phyloP scores from a whole-genome alignment of 129 eudicot species.

The Daucus carota region DNA sequence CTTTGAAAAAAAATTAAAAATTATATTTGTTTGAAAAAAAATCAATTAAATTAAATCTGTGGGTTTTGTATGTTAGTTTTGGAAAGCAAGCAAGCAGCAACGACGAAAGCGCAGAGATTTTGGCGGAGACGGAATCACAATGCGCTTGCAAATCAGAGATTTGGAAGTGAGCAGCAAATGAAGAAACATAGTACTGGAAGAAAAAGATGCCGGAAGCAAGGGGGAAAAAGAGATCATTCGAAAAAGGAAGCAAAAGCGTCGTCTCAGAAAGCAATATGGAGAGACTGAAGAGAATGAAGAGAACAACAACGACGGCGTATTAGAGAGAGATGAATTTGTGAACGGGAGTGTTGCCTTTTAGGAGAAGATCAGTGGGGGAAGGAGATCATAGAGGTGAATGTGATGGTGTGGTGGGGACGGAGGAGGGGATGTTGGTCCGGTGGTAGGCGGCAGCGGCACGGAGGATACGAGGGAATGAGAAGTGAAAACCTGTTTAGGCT shows the following conservation, averaged over 20 bases:
- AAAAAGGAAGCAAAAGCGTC: conserved; percentile 51
- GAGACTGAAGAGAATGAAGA: conserved; percentile 52
- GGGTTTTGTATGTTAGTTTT: too few relatives aligned
- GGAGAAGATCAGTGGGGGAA: conserved; percentile 73
- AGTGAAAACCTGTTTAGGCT: too few relatives aligned
- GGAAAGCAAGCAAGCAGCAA: conserved; percentile 54
- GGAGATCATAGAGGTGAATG: too few relatives aligned
- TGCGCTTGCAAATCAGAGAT: conserved; percentile 69
- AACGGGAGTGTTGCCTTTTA: conserved; percentile 71
- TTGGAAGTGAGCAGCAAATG: conserved; percentile 49
- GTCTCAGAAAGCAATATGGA: conserved; percentile 53
- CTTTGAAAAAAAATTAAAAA: too few relatives aligned
- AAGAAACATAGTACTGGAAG: conserved; percentile 48
- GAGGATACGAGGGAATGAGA: too few relatives aligned
- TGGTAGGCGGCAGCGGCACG: too few relatives aligned
- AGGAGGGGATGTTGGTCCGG: too few relatives aligned
- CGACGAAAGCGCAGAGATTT: conserved; percentile 53
- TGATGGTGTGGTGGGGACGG: too few relatives aligned
- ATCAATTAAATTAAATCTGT: too few relatives aligned
- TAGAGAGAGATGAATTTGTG: conserved; percentile 78
- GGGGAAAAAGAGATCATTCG: conserved; percentile 66
- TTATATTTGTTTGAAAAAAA: too few relatives aligned
- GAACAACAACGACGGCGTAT: conserved; percentile 48
- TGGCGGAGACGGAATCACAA: conserved; percentile 54
- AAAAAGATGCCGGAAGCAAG: conserved; percentile 59